phyloP scores from a whole-genome alignment of 192 early-diverging fungal species.

The Helicostylum pulchrum region DNA sequence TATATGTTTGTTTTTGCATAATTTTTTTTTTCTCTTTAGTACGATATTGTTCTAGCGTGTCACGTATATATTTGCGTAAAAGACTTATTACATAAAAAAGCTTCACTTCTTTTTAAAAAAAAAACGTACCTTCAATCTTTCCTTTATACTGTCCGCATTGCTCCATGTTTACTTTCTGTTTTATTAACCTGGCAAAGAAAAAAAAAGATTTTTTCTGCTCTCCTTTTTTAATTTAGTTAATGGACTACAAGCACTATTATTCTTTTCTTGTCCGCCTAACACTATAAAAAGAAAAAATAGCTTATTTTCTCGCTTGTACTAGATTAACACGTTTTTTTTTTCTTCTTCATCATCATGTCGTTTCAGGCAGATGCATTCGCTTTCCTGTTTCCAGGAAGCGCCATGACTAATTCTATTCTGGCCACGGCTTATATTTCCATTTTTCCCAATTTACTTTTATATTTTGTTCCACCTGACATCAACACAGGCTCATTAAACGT shows the following conservation, averaged over 20 bases:
- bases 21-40: background rate
- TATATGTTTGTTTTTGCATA: background rate
- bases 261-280: background rate
- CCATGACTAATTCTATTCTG: constrained; percentile 62
- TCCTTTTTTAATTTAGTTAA: background rate
- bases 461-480: constrained; percentile 73
- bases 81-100: too few species aligned
- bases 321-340: background rate
- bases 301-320: background rate
- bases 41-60: too few species aligned
- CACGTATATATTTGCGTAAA: too few species aligned
- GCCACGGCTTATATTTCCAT: constrained; percentile 80
- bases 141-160: background rate
- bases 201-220: background rate
- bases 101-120: background rate
- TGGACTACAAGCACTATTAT: too few species aligned
- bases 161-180: background rate
- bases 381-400: constrained; percentile 54
- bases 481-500: constrained; percentile 58
- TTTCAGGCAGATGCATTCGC: constrained; percentile 37
- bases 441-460: constrained; percentile 76
- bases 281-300: background rate
- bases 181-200: background rate
- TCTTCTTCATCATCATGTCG: background rate
- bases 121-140: background rate